Base-by-base conservation (phyloP, 2,329 filamentous ascomycete species). In the Epicoccum nigrum region DNA sequence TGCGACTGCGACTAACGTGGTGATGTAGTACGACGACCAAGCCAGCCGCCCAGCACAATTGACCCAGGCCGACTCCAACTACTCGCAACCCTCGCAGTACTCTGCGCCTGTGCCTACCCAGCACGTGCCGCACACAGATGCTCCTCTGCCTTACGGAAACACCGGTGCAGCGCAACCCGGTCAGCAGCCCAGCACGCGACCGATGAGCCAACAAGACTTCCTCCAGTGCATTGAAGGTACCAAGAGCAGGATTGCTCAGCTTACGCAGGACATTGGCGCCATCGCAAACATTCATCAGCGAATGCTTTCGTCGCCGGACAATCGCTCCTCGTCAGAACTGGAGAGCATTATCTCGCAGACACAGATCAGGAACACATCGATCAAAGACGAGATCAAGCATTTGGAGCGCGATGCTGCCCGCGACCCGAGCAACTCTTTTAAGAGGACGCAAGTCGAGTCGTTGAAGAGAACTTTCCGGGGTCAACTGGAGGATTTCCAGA, bases 301-400 rank as follows among this genome's bases (percentile, higher is more conserved):
- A 67, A 81, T 86, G 19, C 81, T 92, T 21, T 81, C 83, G 5
- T 86, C 86, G 54, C 81, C 86, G 50, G 87, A 90, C 70, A 72
- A 68, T 59, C 55, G 64, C 55, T 68, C 76, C 9, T 79, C 79
- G 1, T 69, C 71, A 40, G 82, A 85, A 73, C 80, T 90, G 19
- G 86, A 92, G 72, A 79, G 82, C 63, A 79, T 88, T 45, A 83
- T 90, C 49, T 79, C 85, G 37, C 80, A 89, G 62, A 91, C 88
- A 4, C 86, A 90, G 71, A 77, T 86, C 58, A 82, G 86, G 65
- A 91, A 89, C 76, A 86, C 83, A n/a, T 79, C 83, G 58, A 90
- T 93, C 78, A 87, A 88, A 69, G 86, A 90, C 68, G 85, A 89
- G 75, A 89, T 93, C 78, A 89, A 89, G 73, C 83, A 82, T 61